Evolutionary conservation across 331 rosid species (phyloP), one percentile per base, ranked within the genome.

Genomic region (Quercus tomentella): DNA sequence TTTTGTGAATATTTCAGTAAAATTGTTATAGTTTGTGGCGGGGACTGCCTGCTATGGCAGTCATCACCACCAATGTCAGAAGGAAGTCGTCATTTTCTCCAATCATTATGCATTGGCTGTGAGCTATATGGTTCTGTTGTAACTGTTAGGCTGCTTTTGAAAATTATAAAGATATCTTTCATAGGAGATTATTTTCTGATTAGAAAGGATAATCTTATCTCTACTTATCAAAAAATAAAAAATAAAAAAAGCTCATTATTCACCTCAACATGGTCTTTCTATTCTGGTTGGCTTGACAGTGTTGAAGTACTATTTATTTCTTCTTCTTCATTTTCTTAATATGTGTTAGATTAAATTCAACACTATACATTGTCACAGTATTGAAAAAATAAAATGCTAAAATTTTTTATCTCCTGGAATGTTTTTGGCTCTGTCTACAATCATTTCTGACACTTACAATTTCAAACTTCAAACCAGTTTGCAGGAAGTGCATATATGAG

Each of bases 401-500:
- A 25, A 54, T 54, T 73, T 30, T 37, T 7, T 26, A 7, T 25
- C 23, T 72, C 35, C 33, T 52, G 45, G 23, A 10, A 28, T 54
- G 17, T 18, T 28, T 73, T 73, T 17, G 56, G 51, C 21, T 17
- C 68, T 73, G 80, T 63, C 31, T 3, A 76, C 76, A 52, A 41
- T 78, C 21, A 75, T 67, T 67, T 87, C 80, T 84, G 81, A 74
- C 43, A 31, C 75, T 58, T 75, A 62, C 25, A 82, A 33, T 70
- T 31, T 74, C 81, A 82, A 84, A 68, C 62, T 80, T 18, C 56
- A 69, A 78, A 81, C 57, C 97, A 95, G 99, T 95, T 89, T 95
- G 99, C 91, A 91, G 97, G 89, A 89, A 82, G 65, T 95, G 99
- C 84, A 95, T 95, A 79, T 90, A 86, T 49, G 91, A 91, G 75